These are phyloP conservation scores for Xylariaceae sp. DNA, from an alignment of 2,329 filamentous ascomycete species.

Conservation along the genomic window DNA sequence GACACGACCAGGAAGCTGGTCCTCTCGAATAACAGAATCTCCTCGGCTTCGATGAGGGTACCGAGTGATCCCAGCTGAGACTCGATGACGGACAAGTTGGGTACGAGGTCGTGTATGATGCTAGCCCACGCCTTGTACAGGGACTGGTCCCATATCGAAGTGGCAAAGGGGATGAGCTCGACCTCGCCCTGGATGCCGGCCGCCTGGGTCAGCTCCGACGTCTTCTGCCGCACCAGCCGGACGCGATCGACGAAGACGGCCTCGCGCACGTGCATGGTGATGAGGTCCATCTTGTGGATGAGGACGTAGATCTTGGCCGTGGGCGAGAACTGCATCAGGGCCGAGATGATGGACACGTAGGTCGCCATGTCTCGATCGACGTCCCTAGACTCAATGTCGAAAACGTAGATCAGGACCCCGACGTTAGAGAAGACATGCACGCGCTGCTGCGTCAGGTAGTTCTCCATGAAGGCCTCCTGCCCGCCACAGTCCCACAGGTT, in stretches of 20 bases:
- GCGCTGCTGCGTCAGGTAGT: conserved; percentile 92
- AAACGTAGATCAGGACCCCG: conserved; percentile 96
- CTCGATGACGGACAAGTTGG: conserved; percentile 85
- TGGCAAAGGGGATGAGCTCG: conserved; percentile 82
- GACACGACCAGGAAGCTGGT: conserved; percentile 97
- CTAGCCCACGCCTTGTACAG: conserved; percentile 97
- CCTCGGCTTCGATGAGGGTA: conserved; percentile 82
- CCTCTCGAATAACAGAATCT: conserved; percentile 90
- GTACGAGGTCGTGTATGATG: conserved; percentile 97
- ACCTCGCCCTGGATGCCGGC: conserved; percentile 42
- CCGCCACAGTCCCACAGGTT: conserved; percentile 99
- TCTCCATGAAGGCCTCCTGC: conserved; percentile 98
- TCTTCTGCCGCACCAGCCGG: conserved; percentile 69
- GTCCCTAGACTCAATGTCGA: conserved; percentile 95
- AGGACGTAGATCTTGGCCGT: conserved; percentile 85
- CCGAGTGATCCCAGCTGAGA: conserved; percentile 77
- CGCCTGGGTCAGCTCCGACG: conserved; percentile 46
- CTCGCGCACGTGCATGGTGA: conserved; percentile 72
- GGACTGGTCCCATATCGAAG: conserved; percentile 97
- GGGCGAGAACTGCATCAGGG: conserved; percentile 77
- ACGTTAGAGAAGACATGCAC: conserved; percentile 96
- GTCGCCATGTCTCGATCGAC: conserved; percentile 89
- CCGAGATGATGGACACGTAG: conserved; percentile 84
- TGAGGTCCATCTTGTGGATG: conserved; percentile 98
- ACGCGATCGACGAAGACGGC: conserved; percentile 81